These are phyloP conservation scores for Tinospora cordifolia DNA, from an alignment of 164 flowering plant species.

Conservation along the genomic window DNA sequence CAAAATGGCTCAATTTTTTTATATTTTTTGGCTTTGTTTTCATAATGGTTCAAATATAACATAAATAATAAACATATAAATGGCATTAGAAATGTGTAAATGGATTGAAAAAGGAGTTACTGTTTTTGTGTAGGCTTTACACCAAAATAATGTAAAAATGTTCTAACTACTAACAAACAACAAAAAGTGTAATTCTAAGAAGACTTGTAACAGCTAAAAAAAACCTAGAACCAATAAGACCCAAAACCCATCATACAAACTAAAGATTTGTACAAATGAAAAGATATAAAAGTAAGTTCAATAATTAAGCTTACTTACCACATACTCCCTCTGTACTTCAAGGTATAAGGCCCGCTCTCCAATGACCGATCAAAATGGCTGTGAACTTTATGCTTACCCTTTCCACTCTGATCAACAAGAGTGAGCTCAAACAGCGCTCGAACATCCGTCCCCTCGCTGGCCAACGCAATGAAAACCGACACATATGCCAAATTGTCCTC, in stretches of 20 bases:
- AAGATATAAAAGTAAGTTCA: not conserved
- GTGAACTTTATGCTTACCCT: slow-evolving; percentile 79
- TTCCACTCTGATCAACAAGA: slow-evolving; percentile 82
- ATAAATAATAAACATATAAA: too few relatives aligned
- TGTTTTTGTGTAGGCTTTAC: too few relatives aligned
- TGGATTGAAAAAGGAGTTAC: too few relatives aligned
- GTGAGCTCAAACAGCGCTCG: slow-evolving; percentile 62
- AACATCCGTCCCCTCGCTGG: slow-evolving; percentile 68
- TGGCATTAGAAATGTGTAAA: too few relatives aligned
- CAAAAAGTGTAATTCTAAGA: too few relatives aligned
- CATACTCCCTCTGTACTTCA: slow-evolving; percentile 88
- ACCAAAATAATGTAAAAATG: too few relatives aligned
- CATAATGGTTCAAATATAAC: too few relatives aligned
- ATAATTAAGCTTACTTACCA: slow-evolving; percentile 51
- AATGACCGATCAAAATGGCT: slow-evolving; percentile 87
- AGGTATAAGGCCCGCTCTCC: slow-evolving; percentile 84
- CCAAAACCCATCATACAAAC: not conserved
- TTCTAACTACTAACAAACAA: too few relatives aligned
- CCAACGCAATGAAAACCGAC: slow-evolving; percentile 83
- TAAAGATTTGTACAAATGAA: not conserved
- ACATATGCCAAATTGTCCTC: slow-evolving; percentile 83
- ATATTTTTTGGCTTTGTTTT: too few relatives aligned
- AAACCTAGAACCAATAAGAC: too few relatives aligned
- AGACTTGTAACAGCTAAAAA: too few relatives aligned
- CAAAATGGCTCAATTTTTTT: too few relatives aligned